Conservation (phyloP, 768 basidiomycete species). For the Gelatoporia subvermispora region DNA sequence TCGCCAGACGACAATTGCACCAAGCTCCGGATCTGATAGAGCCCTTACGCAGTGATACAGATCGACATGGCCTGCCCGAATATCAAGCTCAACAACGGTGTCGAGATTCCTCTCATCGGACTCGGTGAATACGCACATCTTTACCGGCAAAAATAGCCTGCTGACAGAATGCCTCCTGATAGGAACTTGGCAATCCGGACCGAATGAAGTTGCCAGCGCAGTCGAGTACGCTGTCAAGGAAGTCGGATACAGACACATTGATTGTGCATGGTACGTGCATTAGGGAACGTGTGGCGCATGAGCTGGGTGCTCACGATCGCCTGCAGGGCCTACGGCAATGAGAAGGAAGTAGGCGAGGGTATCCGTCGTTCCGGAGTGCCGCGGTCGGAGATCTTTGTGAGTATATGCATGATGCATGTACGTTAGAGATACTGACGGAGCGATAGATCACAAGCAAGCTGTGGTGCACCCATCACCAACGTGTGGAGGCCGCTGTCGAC, state of each 20-base stretch:
- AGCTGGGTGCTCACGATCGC: not conserved
- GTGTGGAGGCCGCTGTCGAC: slow-evolving; percentile 71
- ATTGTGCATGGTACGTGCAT: slow-evolving; percentile 53
- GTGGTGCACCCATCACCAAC: slow-evolving; percentile 63
- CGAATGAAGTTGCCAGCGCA: slow-evolving; percentile 66
- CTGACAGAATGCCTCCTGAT: not conserved
- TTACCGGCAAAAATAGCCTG: not conserved
- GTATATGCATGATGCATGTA: slow-evolving; percentile 14
- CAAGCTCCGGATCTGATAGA: too few relatives aligned
- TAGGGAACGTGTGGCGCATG: not conserved
- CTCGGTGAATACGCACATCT: slow-evolving; percentile 39
- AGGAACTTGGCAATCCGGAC: slow-evolving; percentile 81
- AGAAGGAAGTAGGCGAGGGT: slow-evolving; percentile 79
- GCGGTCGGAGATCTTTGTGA: slow-evolving; percentile 65
- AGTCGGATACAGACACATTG: slow-evolving; percentile 71
- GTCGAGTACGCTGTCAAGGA: slow-evolving; percentile 72
- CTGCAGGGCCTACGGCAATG: slow-evolving; percentile 63
- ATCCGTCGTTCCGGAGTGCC: slow-evolving; percentile 73
- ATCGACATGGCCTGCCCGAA: slow-evolving; percentile 25
- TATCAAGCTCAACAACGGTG: slow-evolving; percentile 59
- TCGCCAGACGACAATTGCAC: too few relatives aligned
- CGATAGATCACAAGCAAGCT: slow-evolving; percentile 66
- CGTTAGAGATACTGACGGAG: not conserved
- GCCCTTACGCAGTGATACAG: too few relatives aligned
- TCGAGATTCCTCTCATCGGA: slow-evolving; percentile 51